phyloP scores from a whole-genome alignment of 495 filamentous ascomycete genomes.

The Schizothecium vesticola region DNA sequence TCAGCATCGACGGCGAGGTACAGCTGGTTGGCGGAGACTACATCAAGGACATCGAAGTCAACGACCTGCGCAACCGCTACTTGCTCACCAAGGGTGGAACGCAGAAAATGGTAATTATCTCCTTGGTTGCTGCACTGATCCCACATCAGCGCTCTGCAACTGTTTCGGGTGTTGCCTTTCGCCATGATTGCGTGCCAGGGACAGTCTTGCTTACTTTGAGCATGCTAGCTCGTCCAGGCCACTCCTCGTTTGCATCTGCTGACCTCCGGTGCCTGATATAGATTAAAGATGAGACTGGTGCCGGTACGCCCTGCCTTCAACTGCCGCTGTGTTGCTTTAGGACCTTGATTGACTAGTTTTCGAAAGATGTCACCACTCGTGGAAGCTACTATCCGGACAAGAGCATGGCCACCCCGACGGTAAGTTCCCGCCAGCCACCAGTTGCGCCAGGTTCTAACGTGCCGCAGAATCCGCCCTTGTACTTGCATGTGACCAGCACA shows the following conservation, averaged over 20 bases:
- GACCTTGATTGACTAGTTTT: constrained; percentile 50
- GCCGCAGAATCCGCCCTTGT: constrained; percentile 85
- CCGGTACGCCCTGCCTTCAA: constrained; percentile 76
- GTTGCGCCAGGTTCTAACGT: constrained; percentile 1
- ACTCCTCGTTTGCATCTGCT: constrained; percentile 93
- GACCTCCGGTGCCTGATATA: constrained; percentile 91
- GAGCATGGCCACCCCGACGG: constrained; percentile 88
- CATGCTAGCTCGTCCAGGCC: constrained; percentile 63
- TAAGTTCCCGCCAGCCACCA: constrained; percentile 32
- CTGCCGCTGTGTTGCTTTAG: constrained; percentile 43
- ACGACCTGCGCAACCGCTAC: constrained; percentile 95
- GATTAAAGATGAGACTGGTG: constrained; percentile 99
- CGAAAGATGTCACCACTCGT: constrained; percentile 97
- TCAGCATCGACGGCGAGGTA: constrained; percentile 69
- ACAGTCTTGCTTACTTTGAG: constrained; percentile 80
- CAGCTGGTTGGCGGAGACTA: constrained; percentile 95
- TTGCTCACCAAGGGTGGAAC: constrained; percentile 95
- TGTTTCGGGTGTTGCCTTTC: constrained; percentile 29
- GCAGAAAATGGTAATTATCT: constrained; percentile 96
- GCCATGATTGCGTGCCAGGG: constrained; percentile 48
- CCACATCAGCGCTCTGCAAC: constrained; percentile 49
- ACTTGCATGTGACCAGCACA: constrained; percentile 91
- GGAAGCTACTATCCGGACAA: constrained; percentile 96
- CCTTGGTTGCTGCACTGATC: constrained; percentile 75
- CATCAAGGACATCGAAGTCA: constrained; percentile 97